Percentiles rank a stretch among this genome's conserved stretches.
Evolutionary conservation across 306 rosid species (phyloP).

Genomic region (Medicago lupulina): DNA sequence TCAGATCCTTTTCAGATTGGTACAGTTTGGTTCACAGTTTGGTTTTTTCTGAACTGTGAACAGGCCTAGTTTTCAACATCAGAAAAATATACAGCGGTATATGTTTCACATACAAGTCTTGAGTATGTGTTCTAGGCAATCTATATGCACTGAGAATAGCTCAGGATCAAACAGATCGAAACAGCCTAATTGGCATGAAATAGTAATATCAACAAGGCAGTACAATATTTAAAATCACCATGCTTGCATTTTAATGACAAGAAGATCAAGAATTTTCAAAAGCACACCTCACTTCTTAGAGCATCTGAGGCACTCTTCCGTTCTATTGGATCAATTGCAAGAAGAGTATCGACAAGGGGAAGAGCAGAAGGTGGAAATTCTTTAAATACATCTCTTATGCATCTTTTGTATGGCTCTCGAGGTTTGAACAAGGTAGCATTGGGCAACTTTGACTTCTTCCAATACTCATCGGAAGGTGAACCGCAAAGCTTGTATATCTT

Average conservation of each 20-base stretch:
- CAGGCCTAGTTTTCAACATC: too few species aligned
- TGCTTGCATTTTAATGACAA: slow-evolving; percentile 7
- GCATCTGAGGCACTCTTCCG: slow-evolving; percentile 81
- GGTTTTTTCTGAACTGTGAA: too few species aligned
- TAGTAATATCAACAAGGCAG: slow-evolving; percentile 32
- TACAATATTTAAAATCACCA: slow-evolving; percentile 3
- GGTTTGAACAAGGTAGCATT: slow-evolving; percentile 91
- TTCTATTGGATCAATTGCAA: slow-evolving; percentile 91
- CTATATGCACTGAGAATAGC: slow-evolving; percentile 1
- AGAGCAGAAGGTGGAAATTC: slow-evolving; percentile 87
- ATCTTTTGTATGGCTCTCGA: slow-evolving; percentile 82
- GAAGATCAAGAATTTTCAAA: slow-evolving; percentile 21
- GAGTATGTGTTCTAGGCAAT: slow-evolving; percentile 13
- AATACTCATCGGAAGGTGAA: slow-evolving; percentile 93
- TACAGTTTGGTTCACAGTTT: too few species aligned
- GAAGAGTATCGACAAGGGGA: slow-evolving; percentile 84
- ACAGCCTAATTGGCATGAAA: slow-evolving; percentile 29
- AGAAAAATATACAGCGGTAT: background rate
- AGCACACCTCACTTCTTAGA: slow-evolving; percentile 75
- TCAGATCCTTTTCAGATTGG: too few species aligned
- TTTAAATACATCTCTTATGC: slow-evolving; percentile 72
- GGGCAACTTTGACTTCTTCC: slow-evolving; percentile 84
- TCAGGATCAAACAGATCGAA: slow-evolving; percentile 13
- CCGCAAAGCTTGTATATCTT: slow-evolving; percentile 96
- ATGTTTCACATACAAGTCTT: slow-evolving; percentile 7